Conservation (phyloP, 129 eudicot species). For the Centaurea solstitialis region DNA sequence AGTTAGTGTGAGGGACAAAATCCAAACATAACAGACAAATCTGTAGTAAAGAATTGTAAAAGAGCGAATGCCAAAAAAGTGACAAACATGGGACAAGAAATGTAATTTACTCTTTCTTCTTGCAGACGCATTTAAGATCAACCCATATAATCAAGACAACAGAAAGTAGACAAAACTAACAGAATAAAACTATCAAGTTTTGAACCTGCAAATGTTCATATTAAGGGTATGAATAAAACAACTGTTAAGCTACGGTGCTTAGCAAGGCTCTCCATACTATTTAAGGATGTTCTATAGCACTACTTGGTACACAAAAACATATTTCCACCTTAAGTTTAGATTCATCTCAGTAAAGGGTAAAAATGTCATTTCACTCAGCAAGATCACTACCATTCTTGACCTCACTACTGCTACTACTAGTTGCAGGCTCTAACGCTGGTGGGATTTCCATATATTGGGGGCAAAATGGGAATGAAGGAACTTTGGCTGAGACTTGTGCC, state of each 20-base stretch:
- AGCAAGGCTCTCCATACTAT: background rate
- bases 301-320: background rate
- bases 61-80: too few species aligned
- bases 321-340: background rate
- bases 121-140: background rate
- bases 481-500: slow-evolving; percentile 37
- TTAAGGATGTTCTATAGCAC: background rate
- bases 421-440: slow-evolving; percentile 24
- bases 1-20: too few species aligned
- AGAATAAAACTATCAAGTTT: too few species aligned
- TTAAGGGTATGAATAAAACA: background rate
- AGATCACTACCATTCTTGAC: slow-evolving; percentile 10
- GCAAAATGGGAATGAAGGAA: slow-evolving; percentile 36
- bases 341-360: background rate
- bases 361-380: background rate
- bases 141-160: background rate
- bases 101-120: background rate
- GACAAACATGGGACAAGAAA: too few species aligned
- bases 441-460: slow-evolving; percentile 43
- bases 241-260: background rate
- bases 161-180: background rate
- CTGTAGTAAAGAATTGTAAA: too few species aligned
- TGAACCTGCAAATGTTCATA: too few species aligned
- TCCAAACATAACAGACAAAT: too few species aligned
- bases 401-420: slow-evolving; percentile 17